Evolutionary conservation across 192 early-diverging fungal genomes (phyloP), one percentile per base, ranked within the genome.

Genomic region (Backusella mclennaniae): DNA sequence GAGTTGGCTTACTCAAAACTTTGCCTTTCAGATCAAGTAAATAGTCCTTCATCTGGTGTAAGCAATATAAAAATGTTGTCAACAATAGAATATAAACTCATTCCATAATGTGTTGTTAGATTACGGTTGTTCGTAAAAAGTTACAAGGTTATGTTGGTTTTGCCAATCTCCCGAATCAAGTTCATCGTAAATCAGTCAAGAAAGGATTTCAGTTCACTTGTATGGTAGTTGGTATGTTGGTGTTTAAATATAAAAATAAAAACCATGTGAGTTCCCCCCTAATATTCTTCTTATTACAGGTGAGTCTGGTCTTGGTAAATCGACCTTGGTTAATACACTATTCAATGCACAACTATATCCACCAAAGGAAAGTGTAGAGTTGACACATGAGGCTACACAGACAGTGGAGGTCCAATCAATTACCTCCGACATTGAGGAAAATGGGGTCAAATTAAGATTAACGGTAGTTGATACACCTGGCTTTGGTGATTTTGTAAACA

Each of bases 401-500:
- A 92, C 93, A 44, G 92, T 95, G 5, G 92, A 90, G 69, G 90
- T 95, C 35, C 91, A 94, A 71, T 89, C 91, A 68, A 90, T 94
- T 78, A 94, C 87, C 56, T 91, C 92, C 81, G 97, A 97, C 21
- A 95, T 99, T 76, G 95, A 99, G 83, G 98, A 99, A 81, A 97
- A 95, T 80, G 96, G 95, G 29, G 96, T 99, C 73, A 92, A 92
- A 78, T 89, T 99, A 59, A 91, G 93, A 81, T 88, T 99, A 15
- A 98, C 92, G 42, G 94, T 99, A 29, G 96, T 97, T 21, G 98
- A 99, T 79, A 98, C 98, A 31, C 98, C 97, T 52, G 98, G 97
- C 15, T 99, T 96, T 81, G 96, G 98, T 76, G 98, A 99, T 82
- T 96, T 95, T 84, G 95, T 99, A 79, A 99, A 98, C 88, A 99